Evolutionary conservation across 2,329 filamentous ascomycete genomes (phyloP).

Genomic region (Ceratocystis harringtonii): DNA sequence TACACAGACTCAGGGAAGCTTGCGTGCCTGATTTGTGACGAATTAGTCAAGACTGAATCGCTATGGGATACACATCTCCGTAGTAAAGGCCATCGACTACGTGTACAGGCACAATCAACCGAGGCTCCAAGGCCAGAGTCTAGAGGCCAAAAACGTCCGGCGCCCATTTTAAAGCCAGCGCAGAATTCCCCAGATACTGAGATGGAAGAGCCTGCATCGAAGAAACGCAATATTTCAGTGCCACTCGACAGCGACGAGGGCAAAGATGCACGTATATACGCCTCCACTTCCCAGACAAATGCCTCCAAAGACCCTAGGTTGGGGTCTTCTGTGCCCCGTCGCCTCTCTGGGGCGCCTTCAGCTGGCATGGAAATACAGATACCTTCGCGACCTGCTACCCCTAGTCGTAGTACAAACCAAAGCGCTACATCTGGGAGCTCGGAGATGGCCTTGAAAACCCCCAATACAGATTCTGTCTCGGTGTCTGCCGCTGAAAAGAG

Average conservation of each 20-base stretch:
- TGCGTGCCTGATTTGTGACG: constrained; percentile 50
- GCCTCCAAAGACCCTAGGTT: not conserved
- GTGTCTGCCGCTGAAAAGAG: not conserved
- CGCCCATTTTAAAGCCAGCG: constrained; percentile 20
- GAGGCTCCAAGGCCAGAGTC: constrained; percentile 17
- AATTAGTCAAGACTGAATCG: constrained; percentile 48
- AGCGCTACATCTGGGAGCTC: constrained; percentile 11
- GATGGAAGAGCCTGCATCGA: not conserved
- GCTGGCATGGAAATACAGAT: constrained; percentile 47
- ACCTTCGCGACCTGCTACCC: constrained; percentile 48
- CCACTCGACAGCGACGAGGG: not conserved
- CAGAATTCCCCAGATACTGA: not conserved
- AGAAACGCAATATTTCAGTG: constrained; percentile 9
- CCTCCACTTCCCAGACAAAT: not conserved
- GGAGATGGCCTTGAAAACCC: constrained; percentile 16
- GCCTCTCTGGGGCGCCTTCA: constrained; percentile 36
- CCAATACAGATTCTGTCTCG: constrained; percentile 4
- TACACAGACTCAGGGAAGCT: constrained; percentile 56
- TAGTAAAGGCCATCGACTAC: constrained; percentile 30
- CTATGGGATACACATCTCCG: constrained; percentile 51
- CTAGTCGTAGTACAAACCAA: constrained; percentile 25
- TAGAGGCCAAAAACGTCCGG: constrained; percentile 22
- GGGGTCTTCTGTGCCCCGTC: constrained; percentile 22
- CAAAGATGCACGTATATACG: not conserved
- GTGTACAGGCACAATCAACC: constrained; percentile 17